Base-by-base conservation (phyloP, 208 protist genomes). In the Porcisia deanei region DNA sequence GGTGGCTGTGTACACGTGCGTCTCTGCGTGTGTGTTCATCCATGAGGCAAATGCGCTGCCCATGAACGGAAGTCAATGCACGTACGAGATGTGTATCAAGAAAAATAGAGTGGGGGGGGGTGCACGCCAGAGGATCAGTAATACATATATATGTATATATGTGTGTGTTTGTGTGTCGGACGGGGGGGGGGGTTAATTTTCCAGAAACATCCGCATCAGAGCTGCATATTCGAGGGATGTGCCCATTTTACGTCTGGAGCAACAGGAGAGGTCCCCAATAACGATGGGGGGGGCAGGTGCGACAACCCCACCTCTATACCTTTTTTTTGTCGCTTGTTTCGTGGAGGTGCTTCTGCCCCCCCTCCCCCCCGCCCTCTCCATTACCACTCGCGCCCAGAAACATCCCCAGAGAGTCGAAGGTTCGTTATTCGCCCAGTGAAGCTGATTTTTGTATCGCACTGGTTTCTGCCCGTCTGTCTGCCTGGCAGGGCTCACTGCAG, bases 401-500 rank as follows among this genome's bases (percentile, higher is more conserved):
- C 47, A 12, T 12, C 18, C 41, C 25, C 63, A 49, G 22, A 1
- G 10, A 18, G 47, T 34, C 1, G 25, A 20, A 12, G 41, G 41
- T n/a, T 20, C 6, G 25, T 34, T 52, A 30, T 25, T 67, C 9
- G 22, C 37, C 20, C 22, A 47, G 41, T n/a, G 41, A 25, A 30
- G 22, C 22, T 4, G 34, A 10, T 67, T 3, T 52, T 16, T 47
- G 63, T 25, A 22, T 22, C 25, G 41, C 22, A 47, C 41, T 52
- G 20, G 22, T 49, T 18, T 30, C 63, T 18, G 14, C 3, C 41
- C 39, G 18, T 16, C 43, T 8, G 71, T 37, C 55, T 37, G 30
- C 30, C 30, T n/a, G 10, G 45, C 47, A 34, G 18, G 53, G 8
- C 72, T 76, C 70, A 85, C 61, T 77, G 65, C 43, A 87, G 77